phyloP scores from a whole-genome alignment of 1,284 basidiomycete genomes.

The Heterobasidion occidentale region DNA sequence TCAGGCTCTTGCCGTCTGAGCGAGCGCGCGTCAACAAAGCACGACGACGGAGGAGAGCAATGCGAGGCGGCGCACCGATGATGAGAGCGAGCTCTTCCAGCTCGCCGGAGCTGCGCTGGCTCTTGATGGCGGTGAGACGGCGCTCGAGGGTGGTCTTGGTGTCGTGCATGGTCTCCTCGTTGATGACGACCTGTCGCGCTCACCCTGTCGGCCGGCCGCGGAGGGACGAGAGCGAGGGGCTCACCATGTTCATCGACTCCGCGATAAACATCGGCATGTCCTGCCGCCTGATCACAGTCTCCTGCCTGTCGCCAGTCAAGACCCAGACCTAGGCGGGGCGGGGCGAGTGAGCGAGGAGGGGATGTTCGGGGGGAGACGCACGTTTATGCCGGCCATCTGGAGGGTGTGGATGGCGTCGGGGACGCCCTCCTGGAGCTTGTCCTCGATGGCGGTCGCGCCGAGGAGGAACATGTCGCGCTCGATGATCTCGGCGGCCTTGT shows the following conservation, averaged over 20 bases:
- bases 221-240: slow-evolving; percentile 15
- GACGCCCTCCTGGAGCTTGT: slow-evolving; percentile 97
- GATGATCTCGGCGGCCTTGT: slow-evolving; percentile 92
- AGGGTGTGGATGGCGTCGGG: slow-evolving; percentile 97
- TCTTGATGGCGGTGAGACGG: slow-evolving; percentile 87
- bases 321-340: slow-evolving; percentile 78
- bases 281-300: slow-evolving; percentile 99
- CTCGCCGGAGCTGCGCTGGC: slow-evolving; percentile 84
- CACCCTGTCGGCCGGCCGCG: not conserved
- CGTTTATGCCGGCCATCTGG: slow-evolving; percentile 97
- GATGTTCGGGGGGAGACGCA: slow-evolving; percentile 16
- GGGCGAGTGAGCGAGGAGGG: too few species aligned
- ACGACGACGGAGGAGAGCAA: not conserved
- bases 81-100: slow-evolving; percentile 92
- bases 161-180: slow-evolving; percentile 80
- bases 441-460: slow-evolving; percentile 97
- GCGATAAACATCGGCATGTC: slow-evolving; percentile 98
- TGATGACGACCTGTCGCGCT: slow-evolving; percentile 73
- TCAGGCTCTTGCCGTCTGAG: slow-evolving; percentile 91
- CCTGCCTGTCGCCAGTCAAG: slow-evolving; percentile 94
- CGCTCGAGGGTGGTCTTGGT: slow-evolving; percentile 87
- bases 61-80: slow-evolving; percentile 57
- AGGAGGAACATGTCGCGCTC: slow-evolving; percentile 91
- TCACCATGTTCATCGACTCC: slow-evolving; percentile 95
- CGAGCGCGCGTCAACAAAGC: not conserved